Evolutionary conservation across 1,284 basidiomycete species (phyloP).

Genomic region (Anthracocystis setariae): DNA sequence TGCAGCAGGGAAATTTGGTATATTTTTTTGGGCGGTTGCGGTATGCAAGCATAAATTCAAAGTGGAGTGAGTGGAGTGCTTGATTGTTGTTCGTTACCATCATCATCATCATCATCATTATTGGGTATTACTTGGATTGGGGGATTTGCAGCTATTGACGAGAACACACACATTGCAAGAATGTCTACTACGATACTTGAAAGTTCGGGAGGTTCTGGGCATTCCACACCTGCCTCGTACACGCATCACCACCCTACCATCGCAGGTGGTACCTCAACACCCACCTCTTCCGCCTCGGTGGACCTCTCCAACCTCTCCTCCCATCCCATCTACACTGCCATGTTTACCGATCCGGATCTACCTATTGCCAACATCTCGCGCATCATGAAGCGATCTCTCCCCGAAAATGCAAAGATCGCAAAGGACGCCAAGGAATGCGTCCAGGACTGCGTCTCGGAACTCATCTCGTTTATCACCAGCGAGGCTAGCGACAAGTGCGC

Average conservation of each 20-base stretch:
- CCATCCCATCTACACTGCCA: conserved; percentile 32
- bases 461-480: conserved; percentile 92
- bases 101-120: too few species aligned
- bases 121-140: too few species aligned
- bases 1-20: neutral
- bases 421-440: conserved; percentile 97
- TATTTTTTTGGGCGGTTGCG: too few species aligned
- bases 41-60: too few species aligned
- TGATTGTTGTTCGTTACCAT: too few species aligned
- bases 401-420: conserved; percentile 91
- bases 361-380: conserved; percentile 89
- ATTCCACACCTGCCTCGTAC: conserved; percentile 20
- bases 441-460: conserved; percentile 94
- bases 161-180: too few species aligned
- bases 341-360: conserved; percentile 52
- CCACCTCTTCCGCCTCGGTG: conserved; percentile 18
- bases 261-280: conserved; percentile 12
- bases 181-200: conserved; percentile 5
- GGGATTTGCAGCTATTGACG: too few species aligned
- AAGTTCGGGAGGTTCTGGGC: neutral
- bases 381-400: conserved; percentile 91
- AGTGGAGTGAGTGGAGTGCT: neutral
- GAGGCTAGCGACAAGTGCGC: conserved; percentile 89
- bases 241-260: conserved; percentile 1
- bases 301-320: conserved; percentile 22